These are phyloP conservation scores for Cercospora sp. DNA, from an alignment of 2,329 filamentous ascomycete genomes.

Conservation along the genomic window DNA sequence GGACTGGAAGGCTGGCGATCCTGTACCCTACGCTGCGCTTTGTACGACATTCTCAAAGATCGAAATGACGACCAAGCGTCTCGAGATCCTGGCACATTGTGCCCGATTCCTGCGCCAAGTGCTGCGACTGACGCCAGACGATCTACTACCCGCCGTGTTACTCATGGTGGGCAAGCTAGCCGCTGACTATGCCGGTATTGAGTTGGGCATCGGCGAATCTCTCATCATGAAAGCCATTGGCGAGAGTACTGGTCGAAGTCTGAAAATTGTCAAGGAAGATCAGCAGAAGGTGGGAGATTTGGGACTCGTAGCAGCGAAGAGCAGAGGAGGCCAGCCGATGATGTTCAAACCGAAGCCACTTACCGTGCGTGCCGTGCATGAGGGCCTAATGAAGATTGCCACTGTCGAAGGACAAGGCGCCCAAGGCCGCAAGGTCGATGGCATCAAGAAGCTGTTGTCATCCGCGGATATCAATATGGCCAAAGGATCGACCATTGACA, in stretches of 20 bases:
- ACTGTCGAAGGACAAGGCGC: conserved; percentile 83
- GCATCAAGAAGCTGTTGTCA: conserved; percentile 95
- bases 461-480: conserved; percentile 74
- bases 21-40: conserved; percentile 90
- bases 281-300: conserved; percentile 96
- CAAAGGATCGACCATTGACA: conserved; percentile 72
- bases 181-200: conserved; percentile 93
- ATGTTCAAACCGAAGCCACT: conserved; percentile 97
- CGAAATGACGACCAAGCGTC: conserved; percentile 88
- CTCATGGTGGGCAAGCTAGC: conserved; percentile 98
- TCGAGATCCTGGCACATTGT: conserved; percentile 86
- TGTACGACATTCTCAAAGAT: conserved; percentile 93
- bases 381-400: conserved; percentile 84
- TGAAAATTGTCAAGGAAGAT: conserved; percentile 88
- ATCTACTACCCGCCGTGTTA: conserved; percentile 83
- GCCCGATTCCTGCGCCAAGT: conserved; percentile 91
- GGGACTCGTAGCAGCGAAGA: conserved; percentile 92
- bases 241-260: conserved; percentile 84
- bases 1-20: conserved; percentile 86
- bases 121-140: conserved; percentile 82
- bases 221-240: conserved; percentile 99
- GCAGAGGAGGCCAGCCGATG: conserved; percentile 88
- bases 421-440: conserved; percentile 86
- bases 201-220: conserved; percentile 97
- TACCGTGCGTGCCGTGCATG: conserved; percentile 82